Percentiles rank a stretch among this genome's conserved stretches.
These are phyloP conservation scores for Pyricularia sp. DNA, from an alignment of 2,329 filamentous ascomycete species.

Conservation along the genomic window DNA sequence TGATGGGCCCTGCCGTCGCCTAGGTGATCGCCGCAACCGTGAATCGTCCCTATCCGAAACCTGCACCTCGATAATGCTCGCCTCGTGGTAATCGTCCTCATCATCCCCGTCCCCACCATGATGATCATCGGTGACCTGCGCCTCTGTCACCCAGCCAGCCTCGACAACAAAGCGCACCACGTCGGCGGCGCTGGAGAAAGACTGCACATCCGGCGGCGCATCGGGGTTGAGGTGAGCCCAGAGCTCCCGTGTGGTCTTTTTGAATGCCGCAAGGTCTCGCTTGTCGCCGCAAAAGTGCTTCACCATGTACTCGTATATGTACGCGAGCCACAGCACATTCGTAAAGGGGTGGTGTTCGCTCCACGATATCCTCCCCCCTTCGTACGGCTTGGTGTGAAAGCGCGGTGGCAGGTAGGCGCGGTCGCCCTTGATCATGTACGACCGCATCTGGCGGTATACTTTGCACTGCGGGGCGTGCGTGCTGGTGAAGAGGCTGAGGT, in stretches of 20 bases:
- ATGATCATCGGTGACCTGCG: constrained; percentile 27
- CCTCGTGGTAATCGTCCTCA: background rate
- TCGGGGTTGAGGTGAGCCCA: constrained; percentile 40
- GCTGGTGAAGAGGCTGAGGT: constrained; percentile 46
- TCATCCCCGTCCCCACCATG: constrained; percentile 11
- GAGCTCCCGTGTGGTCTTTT: constrained; percentile 35
- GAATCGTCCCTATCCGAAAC: constrained; percentile 8
- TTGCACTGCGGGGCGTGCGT: constrained; percentile 46
- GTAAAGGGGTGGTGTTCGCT: constrained; percentile 43
- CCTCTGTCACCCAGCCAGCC: constrained; percentile 41
- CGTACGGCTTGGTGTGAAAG: constrained; percentile 29
- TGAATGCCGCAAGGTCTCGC: constrained; percentile 32
- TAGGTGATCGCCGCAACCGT: constrained; percentile 9
- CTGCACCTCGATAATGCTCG: constrained; percentile 10
- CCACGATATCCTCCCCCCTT: constrained; percentile 40
- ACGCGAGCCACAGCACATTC: constrained; percentile 53
- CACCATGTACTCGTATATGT: constrained; percentile 42
- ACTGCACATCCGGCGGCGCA: constrained; percentile 30
- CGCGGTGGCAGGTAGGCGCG: constrained; percentile 35
- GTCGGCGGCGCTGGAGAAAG: constrained; percentile 42
- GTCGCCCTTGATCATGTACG: constrained; percentile 39
- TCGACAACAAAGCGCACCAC: constrained; percentile 44
- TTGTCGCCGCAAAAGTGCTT: constrained; percentile 32
- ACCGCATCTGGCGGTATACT: constrained; percentile 50
- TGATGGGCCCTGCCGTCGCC: constrained; percentile 6